A percentile compares a stretch with the other conserved stretches of the same genome.
These are phyloP conservation scores for Trichoderma sp. DNA, from an alignment of 2,329 filamentous ascomycete genomes.

Conservation along the genomic window DNA sequence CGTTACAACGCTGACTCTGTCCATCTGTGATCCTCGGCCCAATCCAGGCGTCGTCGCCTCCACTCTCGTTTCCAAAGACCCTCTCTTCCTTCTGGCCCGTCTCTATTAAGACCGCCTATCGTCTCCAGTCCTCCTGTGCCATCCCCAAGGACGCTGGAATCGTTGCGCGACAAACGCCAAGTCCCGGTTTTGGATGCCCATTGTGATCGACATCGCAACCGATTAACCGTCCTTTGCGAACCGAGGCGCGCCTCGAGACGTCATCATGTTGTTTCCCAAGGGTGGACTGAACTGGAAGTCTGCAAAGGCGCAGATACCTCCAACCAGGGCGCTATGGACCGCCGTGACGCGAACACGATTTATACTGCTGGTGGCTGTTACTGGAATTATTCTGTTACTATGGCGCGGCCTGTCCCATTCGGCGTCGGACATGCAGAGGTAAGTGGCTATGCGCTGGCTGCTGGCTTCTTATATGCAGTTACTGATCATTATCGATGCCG, in stretches of 20 bases:
- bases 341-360: slow-evolving; percentile 79
- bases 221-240: background rate
- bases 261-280: slow-evolving; percentile 84
- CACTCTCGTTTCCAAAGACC: slow-evolving; percentile 20
- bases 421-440: slow-evolving; percentile 91
- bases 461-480: background rate
- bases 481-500: slow-evolving; percentile 15
- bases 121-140: slow-evolving; percentile 11
- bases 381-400: slow-evolving; percentile 75
- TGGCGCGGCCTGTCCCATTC: slow-evolving; percentile 85
- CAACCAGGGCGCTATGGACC: slow-evolving; percentile 70
- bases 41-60: slow-evolving; percentile 13
- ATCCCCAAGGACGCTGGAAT: slow-evolving; percentile 11
- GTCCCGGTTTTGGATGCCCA: background rate
- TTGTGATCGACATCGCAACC: slow-evolving; percentile 2
- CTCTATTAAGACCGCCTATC: background rate
- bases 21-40: slow-evolving; percentile 3
- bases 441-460: slow-evolving; percentile 38
- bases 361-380: slow-evolving; percentile 71
- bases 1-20: slow-evolving; percentile 11
- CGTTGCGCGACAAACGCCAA: slow-evolving; percentile 5
- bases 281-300: slow-evolving; percentile 92
- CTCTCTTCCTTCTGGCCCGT: background rate
- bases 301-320: slow-evolving; percentile 76
- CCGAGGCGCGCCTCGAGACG: slow-evolving; percentile 34